Percentiles rank a stretch among this genome's conserved stretches.
Conservation (phyloP, 768 basidiomycete genomes). For the Pulveroboletus sp. region DNA sequence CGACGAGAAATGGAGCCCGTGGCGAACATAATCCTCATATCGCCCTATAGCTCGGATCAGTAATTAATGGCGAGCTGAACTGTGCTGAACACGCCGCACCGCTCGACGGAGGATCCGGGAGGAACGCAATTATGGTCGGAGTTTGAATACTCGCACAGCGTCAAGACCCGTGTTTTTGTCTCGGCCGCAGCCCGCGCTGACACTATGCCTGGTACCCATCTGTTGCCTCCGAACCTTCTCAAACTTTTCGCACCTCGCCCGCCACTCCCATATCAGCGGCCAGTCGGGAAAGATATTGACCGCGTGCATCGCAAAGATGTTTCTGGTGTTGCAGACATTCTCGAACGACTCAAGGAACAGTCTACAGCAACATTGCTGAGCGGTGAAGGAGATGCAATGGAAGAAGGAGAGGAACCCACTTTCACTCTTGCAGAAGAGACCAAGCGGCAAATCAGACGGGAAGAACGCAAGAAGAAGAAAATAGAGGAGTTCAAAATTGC, state of each 20-base stretch:
- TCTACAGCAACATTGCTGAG: conserved; percentile 66
- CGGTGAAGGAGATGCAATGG: conserved; percentile 64
- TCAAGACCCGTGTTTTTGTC: conserved; percentile 6
- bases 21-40: conserved; percentile 17
- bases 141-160: conserved; percentile 29
- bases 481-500: conserved; percentile 75
- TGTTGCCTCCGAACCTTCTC: conserved; percentile 92
- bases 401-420: conserved; percentile 80
- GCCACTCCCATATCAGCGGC: conserved; percentile 81
- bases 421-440: conserved; percentile 84
- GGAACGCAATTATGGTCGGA: conserved; percentile 17
- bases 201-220: conserved; percentile 69
- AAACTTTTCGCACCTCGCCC: conserved; percentile 96
- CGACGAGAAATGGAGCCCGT: conserved; percentile 13
- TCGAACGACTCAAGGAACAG: conserved; percentile 73
- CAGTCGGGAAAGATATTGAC: conserved; percentile 81
- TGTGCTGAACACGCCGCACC: conserved; percentile 5
- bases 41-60: conserved; percentile 1
- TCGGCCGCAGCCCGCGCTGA: conserved; percentile 5
- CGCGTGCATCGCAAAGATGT: conserved; percentile 69
- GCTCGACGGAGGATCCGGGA: neutral
- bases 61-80: neutral
- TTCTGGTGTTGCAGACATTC: conserved; percentile 70
- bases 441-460: conserved; percentile 72
- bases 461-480: conserved; percentile 75